Base-by-base conservation (phyloP, 2,329 filamentous ascomycete genomes). In the Neopestalotiopsis rosae region DNA sequence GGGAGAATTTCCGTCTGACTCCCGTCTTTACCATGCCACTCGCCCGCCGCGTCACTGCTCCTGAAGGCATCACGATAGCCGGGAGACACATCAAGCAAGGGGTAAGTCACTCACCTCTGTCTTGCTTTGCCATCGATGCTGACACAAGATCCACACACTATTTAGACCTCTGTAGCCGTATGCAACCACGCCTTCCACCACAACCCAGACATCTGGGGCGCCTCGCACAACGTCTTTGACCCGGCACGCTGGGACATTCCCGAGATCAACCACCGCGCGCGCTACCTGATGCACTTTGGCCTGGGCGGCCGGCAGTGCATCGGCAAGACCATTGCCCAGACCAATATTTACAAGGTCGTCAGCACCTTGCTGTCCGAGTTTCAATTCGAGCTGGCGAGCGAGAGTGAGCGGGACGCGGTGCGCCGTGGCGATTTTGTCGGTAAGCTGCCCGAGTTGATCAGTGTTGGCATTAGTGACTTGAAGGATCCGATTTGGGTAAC, bases 141-240 rank as follows among this genome's bases (percentile, higher is more conserved):
- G 20, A 40, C 12, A 9, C n/a, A 14, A 14, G 2, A 9, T 40
- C 14, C 6, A 45, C 34, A 38, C 9, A 3, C 34, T 2, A 2
- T 49, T n/a, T 32, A 65, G 62, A 65, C 62, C 17, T 65, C 62
- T 7, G 62, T 65, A 5, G 62, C 62, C 13, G 62, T 65, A 4
- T 65, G 62, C 62, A 65, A 65, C 20, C 42, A 65, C 28, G 62
- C 62, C 13, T 65, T 65, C n/a, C 62, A 65, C 20, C 62, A 65
- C 24, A 65, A 65, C 17, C 38, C 62, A 10, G 62, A 65, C 24
- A 65, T 65, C 62, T 65, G 62, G 62, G 62, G 62, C 62, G 62
- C 62, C 12, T 65, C 62, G 7, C 62, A 65, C 38, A 65, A 65
- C 24, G 38, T 30, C 12, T 65, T 65, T 52, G 62, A 65, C 62